Base-by-base conservation (phyloP, 1,284 basidiomycete genomes). In the Sporisorium exsertum region DNA sequence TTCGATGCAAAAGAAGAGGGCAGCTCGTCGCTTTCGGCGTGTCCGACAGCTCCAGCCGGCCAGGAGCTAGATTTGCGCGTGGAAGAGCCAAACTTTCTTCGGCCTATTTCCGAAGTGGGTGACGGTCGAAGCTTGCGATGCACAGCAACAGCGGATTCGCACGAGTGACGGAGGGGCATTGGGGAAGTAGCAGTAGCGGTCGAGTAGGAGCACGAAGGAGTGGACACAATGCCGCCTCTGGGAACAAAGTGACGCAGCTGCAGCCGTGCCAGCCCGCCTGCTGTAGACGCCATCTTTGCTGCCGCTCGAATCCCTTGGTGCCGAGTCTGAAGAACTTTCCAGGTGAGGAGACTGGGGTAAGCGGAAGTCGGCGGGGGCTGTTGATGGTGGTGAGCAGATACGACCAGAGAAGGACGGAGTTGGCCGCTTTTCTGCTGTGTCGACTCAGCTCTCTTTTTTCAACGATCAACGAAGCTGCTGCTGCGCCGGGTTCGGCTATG, bases 281-380 rank as follows among this genome's bases (percentile, higher is more conserved):
- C 59, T 22, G 66, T 74, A 16, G 72, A 74, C 40, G 63, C 63
- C 68, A 71, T 66, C 33, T 5, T 33, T 24, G 33, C 37, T 22
- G 33, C 4, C 29, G n/a, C 54, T 51, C 26, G n/a, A n/a, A n/a
- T n/a, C n/a, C n/a, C n/a, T n/a, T 50, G 15, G 18, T 16, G 8
- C 37, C 37, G 37, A 43, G n/a, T 16, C 8, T 1, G 40, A 43
- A n/a, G 5, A n/a, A 6, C 8, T 3, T 43, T 40, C 37, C 18
- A n/a, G 18, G 37, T n/a, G 18, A n/a, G n/a, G 5, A 40, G 37
- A 18, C 37, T n/a, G 37, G 35, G 5, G 18, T 5, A 12, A 40
- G 37, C 18, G 37, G n/a, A 20, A 3, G 18, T 43, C n/a, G 40
- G 2, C 20, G n/a, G n/a, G 6, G 9, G n/a, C 8, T 40, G 16